Percentiles rank a stretch among this genome's conserved stretches.
These are phyloP conservation scores for Apiotrichum mycotoxinovorans DNA, from an alignment of 1,284 basidiomycete genomes.

Conservation along the genomic window DNA sequence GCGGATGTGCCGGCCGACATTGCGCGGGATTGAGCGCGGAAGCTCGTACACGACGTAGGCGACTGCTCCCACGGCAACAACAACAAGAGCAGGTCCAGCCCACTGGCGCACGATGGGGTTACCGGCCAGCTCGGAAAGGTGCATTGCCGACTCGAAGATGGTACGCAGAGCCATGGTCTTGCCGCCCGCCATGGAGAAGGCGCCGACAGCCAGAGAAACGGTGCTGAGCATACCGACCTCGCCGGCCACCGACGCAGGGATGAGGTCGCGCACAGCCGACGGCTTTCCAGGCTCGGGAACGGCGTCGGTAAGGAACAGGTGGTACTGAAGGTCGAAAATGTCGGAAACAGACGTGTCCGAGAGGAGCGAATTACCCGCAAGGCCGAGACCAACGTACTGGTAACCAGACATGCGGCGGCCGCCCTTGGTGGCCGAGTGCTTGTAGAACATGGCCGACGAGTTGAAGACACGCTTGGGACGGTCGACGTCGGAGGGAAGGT, in stretches of 20 bases:
- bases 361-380: conserved; percentile 40
- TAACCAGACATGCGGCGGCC: conserved; percentile 52
- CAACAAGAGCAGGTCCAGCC: conserved; percentile 77
- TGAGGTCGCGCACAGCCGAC: conserved; percentile 27
- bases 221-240: conserved; percentile 65
- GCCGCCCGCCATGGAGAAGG: conserved; percentile 79
- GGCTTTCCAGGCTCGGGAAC: conserved; percentile 49
- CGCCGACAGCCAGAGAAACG: conserved; percentile 74
- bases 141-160: conserved; percentile 70
- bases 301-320: conserved; percentile 55
- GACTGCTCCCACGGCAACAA: conserved; percentile 65
- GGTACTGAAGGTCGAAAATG: conserved; percentile 82
- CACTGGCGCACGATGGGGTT: conserved; percentile 80
- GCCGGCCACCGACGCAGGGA: conserved; percentile 29
- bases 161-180: conserved; percentile 73
- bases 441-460: conserved; percentile 88
- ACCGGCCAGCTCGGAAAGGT: conserved; percentile 72
- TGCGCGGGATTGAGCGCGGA: conserved; percentile 85
- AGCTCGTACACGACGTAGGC: conserved; percentile 85
- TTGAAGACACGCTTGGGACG: conserved; percentile 79
- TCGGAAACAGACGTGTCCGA: conserved; percentile 59
- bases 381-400: conserved; percentile 40
- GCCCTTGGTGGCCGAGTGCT: conserved; percentile 53
- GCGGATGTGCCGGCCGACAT: conserved; percentile 68
- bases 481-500: conserved; percentile 79